phyloP scores from a whole-genome alignment of 768 basidiomycete genomes.

The Kwoniella mangroviensis region DNA sequence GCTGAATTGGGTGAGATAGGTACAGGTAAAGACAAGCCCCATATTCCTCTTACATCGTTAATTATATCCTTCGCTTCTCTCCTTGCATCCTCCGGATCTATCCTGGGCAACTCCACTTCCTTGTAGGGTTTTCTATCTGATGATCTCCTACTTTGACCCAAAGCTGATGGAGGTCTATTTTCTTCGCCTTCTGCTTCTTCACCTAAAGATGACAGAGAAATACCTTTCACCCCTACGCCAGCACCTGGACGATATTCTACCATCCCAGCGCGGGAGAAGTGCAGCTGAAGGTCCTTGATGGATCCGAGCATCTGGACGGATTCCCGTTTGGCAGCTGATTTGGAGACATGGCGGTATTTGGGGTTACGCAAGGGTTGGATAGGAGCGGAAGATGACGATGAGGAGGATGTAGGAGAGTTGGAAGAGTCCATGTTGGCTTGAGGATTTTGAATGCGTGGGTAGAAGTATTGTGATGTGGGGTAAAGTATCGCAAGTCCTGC shows the following conservation, averaged over 20 bases:
- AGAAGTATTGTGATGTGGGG: too few species aligned
- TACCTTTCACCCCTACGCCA: conserved; percentile 40
- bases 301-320: conserved; percentile 94
- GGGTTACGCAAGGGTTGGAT: conserved; percentile 39
- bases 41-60: conserved; percentile 24
- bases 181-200: conserved; percentile 48
- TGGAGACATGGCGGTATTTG: conserved; percentile 48
- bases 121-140: conserved; percentile 43
- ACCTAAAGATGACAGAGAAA: conserved; percentile 69
- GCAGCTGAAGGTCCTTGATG: conserved; percentile 93
- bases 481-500: too few species aligned
- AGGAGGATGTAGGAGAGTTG: neutral
- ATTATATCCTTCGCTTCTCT: conserved; percentile 36
- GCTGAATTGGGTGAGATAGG: conserved; percentile 19
- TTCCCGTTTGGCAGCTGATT: conserved; percentile 80
- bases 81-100: conserved; percentile 36
- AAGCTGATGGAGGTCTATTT: conserved; percentile 52
- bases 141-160: conserved; percentile 53
- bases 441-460: neutral
- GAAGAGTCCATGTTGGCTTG: neutral
- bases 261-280: conserved; percentile 63
- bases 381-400: conserved; percentile 3
- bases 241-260: conserved; percentile 43
- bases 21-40: conserved; percentile 27
- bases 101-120: conserved; percentile 41